Conservation (phyloP, 1,139 yeast genomes). For the Hyphopichia fennica region DNA sequence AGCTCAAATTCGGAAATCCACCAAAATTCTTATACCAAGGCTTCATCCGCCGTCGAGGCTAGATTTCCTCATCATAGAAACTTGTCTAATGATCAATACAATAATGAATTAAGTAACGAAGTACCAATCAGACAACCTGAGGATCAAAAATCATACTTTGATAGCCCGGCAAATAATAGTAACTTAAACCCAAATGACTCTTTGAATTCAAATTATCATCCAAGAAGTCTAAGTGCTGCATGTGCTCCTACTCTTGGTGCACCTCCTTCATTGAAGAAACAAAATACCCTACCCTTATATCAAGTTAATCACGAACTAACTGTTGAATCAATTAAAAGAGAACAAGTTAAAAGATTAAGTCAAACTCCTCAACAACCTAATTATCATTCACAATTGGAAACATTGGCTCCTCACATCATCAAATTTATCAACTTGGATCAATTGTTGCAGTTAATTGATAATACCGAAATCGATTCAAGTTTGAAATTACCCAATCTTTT, state of each 20-base stretch:
- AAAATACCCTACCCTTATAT: slow-evolving; percentile 12
- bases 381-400: slow-evolving; percentile 10
- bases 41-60: slow-evolving; percentile 5
- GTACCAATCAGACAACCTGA: not conserved
- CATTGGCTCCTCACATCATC: slow-evolving; percentile 4
- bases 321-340: slow-evolving; percentile 8
- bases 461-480: slow-evolving; percentile 5
- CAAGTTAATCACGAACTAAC: slow-evolving; percentile 4
- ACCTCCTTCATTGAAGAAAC: slow-evolving; percentile 11
- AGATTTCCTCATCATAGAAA: slow-evolving; percentile 2
- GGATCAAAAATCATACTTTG: no score
- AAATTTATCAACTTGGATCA: not conserved
- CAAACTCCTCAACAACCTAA: slow-evolving; percentile 11
- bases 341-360: slow-evolving; percentile 13
- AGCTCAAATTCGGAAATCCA: not conserved
- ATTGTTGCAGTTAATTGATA: slow-evolving; percentile 1
- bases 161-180: no score
- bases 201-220: no score
- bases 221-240: slow-evolving; percentile 1
- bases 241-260: slow-evolving; percentile 7
- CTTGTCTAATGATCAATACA: not conserved
- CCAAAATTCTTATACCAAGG: slow-evolving; percentile 7
- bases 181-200: no score
- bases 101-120: not conserved
- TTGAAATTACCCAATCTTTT: slow-evolving; percentile 26